Percentiles rank a stretch among this genome's conserved stretches.
Conservation (phyloP, 805 yeast species). For the Priceomyces melissophilus region DNA sequence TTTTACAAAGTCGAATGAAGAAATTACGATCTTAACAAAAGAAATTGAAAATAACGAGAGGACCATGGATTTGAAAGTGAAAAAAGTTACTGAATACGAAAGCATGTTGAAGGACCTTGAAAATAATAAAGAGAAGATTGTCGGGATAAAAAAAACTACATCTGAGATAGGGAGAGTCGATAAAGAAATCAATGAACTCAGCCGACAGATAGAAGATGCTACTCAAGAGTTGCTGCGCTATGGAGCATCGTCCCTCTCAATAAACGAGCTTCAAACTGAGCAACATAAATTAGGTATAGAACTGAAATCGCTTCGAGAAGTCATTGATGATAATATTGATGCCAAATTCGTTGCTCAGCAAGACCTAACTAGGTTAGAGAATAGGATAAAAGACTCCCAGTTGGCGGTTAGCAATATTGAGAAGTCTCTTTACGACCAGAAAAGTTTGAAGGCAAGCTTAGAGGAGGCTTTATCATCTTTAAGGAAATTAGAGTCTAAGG, state of each 20-base stretch:
- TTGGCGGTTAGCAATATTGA: slow-evolving; percentile 53
- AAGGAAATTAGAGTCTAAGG: slow-evolving; percentile 11
- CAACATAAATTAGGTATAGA: slow-evolving; percentile 36
- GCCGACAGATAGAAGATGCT: slow-evolving; percentile 23
- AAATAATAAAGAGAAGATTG: slow-evolving; percentile 10
- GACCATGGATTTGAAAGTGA: background rate
- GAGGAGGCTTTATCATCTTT: slow-evolving; percentile 26
- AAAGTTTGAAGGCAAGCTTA: slow-evolving; percentile 36
- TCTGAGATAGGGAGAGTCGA: slow-evolving; percentile 32
- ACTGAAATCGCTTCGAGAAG: slow-evolving; percentile 39
- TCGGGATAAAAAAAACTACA: slow-evolving; percentile 23
- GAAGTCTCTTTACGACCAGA: slow-evolving; percentile 45
- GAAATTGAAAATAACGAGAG: slow-evolving; percentile 2
- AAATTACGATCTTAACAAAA: slow-evolving; percentile 8
- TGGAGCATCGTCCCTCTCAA: slow-evolving; percentile 34
- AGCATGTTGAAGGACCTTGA: slow-evolving; percentile 4
- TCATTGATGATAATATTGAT: slow-evolving; percentile 27
- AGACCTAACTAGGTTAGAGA: slow-evolving; percentile 46
- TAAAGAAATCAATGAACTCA: slow-evolving; percentile 24
- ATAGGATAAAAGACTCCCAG: slow-evolving; percentile 49
- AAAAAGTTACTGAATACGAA: slow-evolving; percentile 6
- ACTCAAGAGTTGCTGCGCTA: slow-evolving; percentile 33
- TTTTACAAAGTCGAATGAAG: slow-evolving; percentile 20
- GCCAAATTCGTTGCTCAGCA: slow-evolving; percentile 44
- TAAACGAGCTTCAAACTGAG: slow-evolving; percentile 45